These are phyloP conservation scores for Thelephora terrestris DNA, from an alignment of 1,284 basidiomycete genomes.

Conservation along the genomic window DNA sequence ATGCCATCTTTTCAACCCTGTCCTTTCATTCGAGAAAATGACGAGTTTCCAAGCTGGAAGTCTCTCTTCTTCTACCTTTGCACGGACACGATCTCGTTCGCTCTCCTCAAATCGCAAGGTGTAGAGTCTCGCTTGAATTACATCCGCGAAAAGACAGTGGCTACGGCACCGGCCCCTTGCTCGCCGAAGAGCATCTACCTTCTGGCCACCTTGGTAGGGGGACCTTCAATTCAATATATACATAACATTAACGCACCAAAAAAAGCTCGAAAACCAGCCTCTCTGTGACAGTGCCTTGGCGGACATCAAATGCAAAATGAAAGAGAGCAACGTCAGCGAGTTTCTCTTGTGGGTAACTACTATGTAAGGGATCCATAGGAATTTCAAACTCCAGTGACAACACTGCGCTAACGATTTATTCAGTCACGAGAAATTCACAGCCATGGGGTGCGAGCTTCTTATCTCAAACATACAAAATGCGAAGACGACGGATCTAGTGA, in stretches of 20 bases:
- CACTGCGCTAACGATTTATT: too few relatives aligned
- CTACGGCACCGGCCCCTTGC: not conserved
- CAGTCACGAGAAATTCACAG: too few relatives aligned
- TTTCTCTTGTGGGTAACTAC: not conserved
- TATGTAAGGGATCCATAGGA: not conserved
- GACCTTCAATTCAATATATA: too few relatives aligned
- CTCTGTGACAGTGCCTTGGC: not conserved
- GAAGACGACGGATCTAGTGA: too few relatives aligned
- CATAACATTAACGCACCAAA: too few relatives aligned
- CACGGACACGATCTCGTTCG: not conserved
- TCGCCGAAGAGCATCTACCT: not conserved
- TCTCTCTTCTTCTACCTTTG: not conserved
- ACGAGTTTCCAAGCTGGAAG: not conserved
- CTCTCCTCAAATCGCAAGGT: not conserved
- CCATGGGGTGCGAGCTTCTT: too few relatives aligned
- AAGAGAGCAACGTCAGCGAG: not conserved
- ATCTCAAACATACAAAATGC: too few relatives aligned
- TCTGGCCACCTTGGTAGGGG: not conserved
- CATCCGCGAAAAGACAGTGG: not conserved
- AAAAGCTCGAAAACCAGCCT: not conserved
- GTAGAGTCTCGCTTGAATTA: not conserved
- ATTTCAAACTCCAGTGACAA: too few relatives aligned
- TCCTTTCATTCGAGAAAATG: too few relatives aligned
- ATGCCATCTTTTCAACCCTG: too few relatives aligned
- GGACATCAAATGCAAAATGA: not conserved